Percentiles rank a stretch among this genome's conserved stretches.
Evolutionary conservation across 495 filamentous ascomycete genomes (phyloP).

Genomic region (Schizothecium vesticola): DNA sequence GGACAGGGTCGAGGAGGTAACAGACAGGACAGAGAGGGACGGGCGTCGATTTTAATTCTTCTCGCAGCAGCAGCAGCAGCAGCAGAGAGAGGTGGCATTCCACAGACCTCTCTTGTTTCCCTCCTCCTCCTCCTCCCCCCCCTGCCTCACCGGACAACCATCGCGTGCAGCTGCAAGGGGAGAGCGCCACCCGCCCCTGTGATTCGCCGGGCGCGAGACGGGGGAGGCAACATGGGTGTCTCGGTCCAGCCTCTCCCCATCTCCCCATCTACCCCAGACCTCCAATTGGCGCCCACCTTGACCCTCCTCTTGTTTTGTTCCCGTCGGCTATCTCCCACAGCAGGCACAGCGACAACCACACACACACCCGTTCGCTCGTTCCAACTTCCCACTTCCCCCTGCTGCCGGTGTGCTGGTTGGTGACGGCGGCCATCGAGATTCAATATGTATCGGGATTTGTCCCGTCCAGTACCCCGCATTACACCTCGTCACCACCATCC

Average conservation of each 20-base stretch:
- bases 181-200: neutral
- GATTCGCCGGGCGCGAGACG: neutral
- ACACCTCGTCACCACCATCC: neutral
- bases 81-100: neutral
- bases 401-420: neutral
- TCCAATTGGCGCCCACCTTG: neutral
- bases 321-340: neutral
- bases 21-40: neutral
- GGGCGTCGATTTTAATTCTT: neutral
- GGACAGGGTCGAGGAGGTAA: neutral
- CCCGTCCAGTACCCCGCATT: neutral
- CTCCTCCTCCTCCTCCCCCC: neutral
- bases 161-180: neutral
- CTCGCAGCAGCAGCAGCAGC: neutral
- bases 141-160: neutral
- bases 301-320: neutral
- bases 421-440: neutral
- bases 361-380: no score
- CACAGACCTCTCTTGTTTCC: neutral
- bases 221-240: neutral
- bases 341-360: neutral
- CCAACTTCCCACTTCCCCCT: no score
- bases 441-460: neutral
- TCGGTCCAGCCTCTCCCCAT: neutral
- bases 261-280: neutral